Conservation (phyloP, 2,329 filamentous ascomycete species). For the Epichloe bromicola region DNA sequence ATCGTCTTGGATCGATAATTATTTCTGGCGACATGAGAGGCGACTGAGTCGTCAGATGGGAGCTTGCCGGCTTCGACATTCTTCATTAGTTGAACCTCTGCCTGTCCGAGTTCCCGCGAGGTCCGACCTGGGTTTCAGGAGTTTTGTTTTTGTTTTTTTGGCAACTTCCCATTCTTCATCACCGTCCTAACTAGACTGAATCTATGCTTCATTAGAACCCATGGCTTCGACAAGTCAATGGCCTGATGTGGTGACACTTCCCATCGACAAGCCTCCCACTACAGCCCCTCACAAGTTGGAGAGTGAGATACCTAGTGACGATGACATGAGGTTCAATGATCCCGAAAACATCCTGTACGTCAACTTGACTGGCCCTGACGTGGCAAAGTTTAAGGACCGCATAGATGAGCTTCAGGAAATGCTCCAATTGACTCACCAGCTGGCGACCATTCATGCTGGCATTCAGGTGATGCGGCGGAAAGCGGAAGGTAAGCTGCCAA, state of each 20-base stretch:
- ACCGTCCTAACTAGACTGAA: not conserved
- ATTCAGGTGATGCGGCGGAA: not conserved
- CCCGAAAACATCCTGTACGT: not conserved
- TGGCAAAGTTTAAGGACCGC: not conserved
- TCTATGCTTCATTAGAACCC: not conserved
- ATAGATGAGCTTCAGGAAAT: not conserved
- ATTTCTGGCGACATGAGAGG: conserved; percentile 1
- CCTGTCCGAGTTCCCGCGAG: conserved; percentile 2
- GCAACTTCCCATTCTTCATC: not conserved
- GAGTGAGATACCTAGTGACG: not conserved
- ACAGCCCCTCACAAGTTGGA: not conserved
- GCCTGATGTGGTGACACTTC: not conserved
- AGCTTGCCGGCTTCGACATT: not conserved
- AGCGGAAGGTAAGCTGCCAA: not conserved
- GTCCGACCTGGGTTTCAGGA: not conserved
- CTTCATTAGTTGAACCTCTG: not conserved
- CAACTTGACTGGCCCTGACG: not conserved
- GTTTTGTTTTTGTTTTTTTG: not conserved
- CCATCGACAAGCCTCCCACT: not conserved
- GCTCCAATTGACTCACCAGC: not conserved
- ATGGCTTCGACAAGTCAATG: not conserved
- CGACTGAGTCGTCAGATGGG: conserved; percentile 3
- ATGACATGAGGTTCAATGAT: not conserved
- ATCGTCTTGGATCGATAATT: conserved; percentile 3
- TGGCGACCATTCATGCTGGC: not conserved